A percentile compares a stretch with the other conserved stretches of the same genome.
phyloP scores from a whole-genome alignment of 306 rosid genomes.

The Canavalia gladiata region DNA sequence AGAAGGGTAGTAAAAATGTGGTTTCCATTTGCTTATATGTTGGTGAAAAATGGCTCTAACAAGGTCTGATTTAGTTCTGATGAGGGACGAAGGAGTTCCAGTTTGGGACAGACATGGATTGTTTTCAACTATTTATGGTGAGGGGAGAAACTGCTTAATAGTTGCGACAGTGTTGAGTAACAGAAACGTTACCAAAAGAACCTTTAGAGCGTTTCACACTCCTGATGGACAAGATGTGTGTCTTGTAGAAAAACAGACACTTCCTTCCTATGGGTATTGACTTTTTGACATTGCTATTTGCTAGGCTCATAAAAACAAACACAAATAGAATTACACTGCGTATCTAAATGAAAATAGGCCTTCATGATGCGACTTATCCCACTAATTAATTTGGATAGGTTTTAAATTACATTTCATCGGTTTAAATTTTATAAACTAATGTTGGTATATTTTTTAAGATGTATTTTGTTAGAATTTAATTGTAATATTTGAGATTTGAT shows the following conservation, averaged over 20 bases:
- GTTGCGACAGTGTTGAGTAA: conserved; percentile 45
- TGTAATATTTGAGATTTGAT: too few species aligned
- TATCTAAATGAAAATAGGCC: too few species aligned
- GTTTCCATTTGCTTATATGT: conserved; percentile 30
- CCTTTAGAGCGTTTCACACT: conserved; percentile 12
- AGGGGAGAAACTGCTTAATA: conserved; percentile 12
- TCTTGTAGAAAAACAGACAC: conserved; percentile 15
- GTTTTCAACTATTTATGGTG: conserved; percentile 39
- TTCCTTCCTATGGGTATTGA: neutral
- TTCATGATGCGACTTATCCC: too few species aligned
- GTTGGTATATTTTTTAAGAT: too few species aligned
- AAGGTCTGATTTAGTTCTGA: conserved; percentile 39
- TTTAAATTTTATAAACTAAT: too few species aligned
- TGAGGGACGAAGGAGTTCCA: neutral
- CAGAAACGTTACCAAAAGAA: conserved; percentile 46
- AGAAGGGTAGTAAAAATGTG: conserved; percentile 10
- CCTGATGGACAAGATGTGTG: conserved; percentile 12
- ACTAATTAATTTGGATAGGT: too few species aligned
- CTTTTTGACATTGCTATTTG: neutral
- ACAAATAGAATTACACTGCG: neutral
- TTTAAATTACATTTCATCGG: too few species aligned
- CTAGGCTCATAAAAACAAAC: neutral
- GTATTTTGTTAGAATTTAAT: too few species aligned
- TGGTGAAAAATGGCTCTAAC: conserved; percentile 49
- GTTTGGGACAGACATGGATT: conserved; percentile 17